Base-by-base conservation (phyloP, 2,329 filamentous ascomycete genomes). In the Fusarium annulatum region DNA sequence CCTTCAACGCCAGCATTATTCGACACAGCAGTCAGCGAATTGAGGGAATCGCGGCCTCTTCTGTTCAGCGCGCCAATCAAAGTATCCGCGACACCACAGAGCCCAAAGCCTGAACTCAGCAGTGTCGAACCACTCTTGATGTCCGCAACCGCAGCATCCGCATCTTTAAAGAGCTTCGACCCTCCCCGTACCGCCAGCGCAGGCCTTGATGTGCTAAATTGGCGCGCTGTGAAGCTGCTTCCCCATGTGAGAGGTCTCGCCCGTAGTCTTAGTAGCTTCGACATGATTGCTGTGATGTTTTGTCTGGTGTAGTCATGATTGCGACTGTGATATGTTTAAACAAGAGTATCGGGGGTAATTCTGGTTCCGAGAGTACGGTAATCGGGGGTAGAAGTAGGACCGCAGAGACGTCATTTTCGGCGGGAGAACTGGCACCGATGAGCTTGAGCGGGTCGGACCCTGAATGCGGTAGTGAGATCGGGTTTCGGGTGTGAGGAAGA, bases 91-190 rank as follows among this genome's bases (percentile, higher is more conserved):
- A 95, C 92, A 73, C 93, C 93, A 75, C 92, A 95, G 18, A 96
- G 87, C n/a, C 94, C 94, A 80, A 96, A 96, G 3, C 93, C 94
- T 21, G 93, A 91, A 79, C 93, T 94, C 62, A 96, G 85, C 41
- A 96, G 85, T 0, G 89, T 93, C 16, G 90, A 91, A 61, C 93
- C 89, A 76, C 92, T 91, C 79, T 91, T 85, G 64, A 95, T 84
- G 78, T 94, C 93, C 6, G 89, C 88, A 45, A 95, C 88, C 10
- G 93, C 93, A 46, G 89, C 89, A 71, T 92, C 91, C 23, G 92
- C 92, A 8, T 85, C 88, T 7, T 79, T 79, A 73, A 82, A 88
- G 3, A 89, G 75, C 75, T 89, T 89, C 2, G 86, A 88, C 3
- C 66, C 60, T 3, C 64, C 64, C 36, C 67, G 53, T 5, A 61